phyloP scores from a whole-genome alignment of 768 basidiomycete species.

The Suillus bovinus region DNA sequence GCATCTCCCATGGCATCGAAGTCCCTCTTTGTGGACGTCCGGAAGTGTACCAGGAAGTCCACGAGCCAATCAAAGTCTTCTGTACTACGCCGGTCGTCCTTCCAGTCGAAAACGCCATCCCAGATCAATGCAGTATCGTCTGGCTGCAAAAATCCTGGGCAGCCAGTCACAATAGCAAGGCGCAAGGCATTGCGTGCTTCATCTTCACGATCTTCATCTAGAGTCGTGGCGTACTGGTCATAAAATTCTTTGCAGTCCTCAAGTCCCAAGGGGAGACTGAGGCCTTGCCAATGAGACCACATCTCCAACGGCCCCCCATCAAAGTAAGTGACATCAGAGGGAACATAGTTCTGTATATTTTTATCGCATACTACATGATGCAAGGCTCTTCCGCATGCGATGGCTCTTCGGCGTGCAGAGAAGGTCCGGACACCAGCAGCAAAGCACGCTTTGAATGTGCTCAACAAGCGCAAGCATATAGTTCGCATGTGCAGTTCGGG shows the following conservation, averaged over 20 bases:
- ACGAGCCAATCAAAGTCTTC: slow-evolving; percentile 7
- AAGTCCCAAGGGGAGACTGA: not conserved
- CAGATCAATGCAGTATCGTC: slow-evolving; percentile 1
- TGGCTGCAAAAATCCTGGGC: not conserved
- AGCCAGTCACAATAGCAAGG: slow-evolving; percentile 3
- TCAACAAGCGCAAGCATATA: not conserved
- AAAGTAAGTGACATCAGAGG: not conserved
- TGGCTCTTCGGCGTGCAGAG: slow-evolving; percentile 1
- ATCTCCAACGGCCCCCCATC: not conserved
- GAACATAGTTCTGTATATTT: too few species aligned
- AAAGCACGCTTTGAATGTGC: not conserved
- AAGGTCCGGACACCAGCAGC: not conserved
- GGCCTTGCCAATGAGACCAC: not conserved
- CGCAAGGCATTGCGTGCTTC: slow-evolving; percentile 5
- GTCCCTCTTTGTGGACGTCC: not conserved
- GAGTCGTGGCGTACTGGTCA: not conserved
- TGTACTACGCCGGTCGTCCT: not conserved
- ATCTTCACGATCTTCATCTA: not conserved
- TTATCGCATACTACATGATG: not conserved
- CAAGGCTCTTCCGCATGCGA: slow-evolving; percentile 4
- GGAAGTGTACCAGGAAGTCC: slow-evolving; percentile 9
- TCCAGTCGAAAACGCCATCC: slow-evolving; percentile 1
- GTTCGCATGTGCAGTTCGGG: not conserved
- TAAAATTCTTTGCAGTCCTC: not conserved
- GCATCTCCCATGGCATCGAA: slow-evolving; percentile 10